phyloP scores from a whole-genome alignment of 2,329 filamentous ascomycete species.

The Arthrobotrys megalospora region DNA sequence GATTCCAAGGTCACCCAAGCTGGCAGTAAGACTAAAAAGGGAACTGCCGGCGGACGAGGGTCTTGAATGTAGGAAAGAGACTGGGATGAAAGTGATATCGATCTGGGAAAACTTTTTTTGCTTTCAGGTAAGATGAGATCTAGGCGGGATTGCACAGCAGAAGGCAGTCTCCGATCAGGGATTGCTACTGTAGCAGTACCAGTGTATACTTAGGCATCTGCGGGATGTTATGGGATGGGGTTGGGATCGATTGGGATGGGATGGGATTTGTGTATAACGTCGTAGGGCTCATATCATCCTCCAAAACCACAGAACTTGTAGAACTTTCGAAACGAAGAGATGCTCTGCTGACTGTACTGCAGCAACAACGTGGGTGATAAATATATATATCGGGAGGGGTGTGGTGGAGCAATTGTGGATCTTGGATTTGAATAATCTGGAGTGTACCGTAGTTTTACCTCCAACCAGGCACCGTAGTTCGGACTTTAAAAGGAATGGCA shows the following conservation, averaged over 20 bases:
- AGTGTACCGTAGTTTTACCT: slow-evolving; percentile 11
- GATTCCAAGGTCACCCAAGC: slow-evolving; percentile 18
- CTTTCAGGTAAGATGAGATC: slow-evolving; percentile 41
- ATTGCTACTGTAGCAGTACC: neutral
- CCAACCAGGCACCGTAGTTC: slow-evolving; percentile 18
- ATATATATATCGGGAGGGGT: slow-evolving; percentile 17
- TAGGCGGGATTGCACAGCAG: slow-evolving; percentile 15
- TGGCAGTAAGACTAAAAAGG: slow-evolving; percentile 38
- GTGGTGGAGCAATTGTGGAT: slow-evolving; percentile 14
- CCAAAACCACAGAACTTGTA: slow-evolving; percentile 3
- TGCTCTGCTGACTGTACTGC: slow-evolving; percentile 48
- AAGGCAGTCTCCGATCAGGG: slow-evolving; percentile 15
- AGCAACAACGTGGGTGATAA: slow-evolving; percentile 34
- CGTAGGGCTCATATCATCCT: slow-evolving; percentile 26
- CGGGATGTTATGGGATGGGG: neutral
- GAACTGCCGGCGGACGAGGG: slow-evolving; percentile 27
- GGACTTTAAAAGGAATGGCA: slow-evolving; percentile 34
- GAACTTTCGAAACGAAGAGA: slow-evolving; percentile 21
- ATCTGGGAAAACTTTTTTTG: slow-evolving; percentile 24
- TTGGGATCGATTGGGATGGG: neutral
- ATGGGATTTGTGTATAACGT: slow-evolving; percentile 24
- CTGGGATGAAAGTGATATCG: slow-evolving; percentile 17
- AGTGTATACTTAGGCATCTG: slow-evolving; percentile 2
- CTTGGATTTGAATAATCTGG: slow-evolving; percentile 4
- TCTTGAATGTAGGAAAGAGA: slow-evolving; percentile 6